Evolutionary conservation across 2,329 filamentous ascomycete genomes (phyloP).

Genomic region (Fusarium xyrophilum): DNA sequence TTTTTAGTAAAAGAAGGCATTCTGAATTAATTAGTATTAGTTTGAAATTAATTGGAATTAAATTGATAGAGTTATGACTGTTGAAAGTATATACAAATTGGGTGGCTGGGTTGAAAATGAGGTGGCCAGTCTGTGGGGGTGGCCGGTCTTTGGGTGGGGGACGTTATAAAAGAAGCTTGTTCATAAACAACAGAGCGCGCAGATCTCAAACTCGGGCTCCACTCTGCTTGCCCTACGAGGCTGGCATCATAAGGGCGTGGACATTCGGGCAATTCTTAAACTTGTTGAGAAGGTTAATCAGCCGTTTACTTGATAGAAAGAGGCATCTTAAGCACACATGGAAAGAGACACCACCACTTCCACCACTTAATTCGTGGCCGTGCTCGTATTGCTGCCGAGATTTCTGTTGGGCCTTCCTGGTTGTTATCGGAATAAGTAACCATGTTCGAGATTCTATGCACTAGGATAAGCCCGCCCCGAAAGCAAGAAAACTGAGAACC

Average conservation of each 20-base stretch:
- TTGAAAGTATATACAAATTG: no score
- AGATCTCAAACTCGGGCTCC: not conserved
- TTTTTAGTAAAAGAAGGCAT: no score
- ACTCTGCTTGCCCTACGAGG: not conserved
- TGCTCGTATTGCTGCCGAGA: not conserved
- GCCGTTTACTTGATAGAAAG: fast-evolving
- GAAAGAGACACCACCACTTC: fast-evolving
- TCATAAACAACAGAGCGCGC: not conserved
- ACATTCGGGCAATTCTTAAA: not conserved
- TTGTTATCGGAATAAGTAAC: not conserved
- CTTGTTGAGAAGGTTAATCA: fast-evolving
- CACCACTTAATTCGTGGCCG: fast-evolving
- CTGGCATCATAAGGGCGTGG: not conserved
- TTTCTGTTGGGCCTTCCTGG: not conserved
- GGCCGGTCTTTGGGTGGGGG: no score
- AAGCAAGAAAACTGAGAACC: fast-evolving
- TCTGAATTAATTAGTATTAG: no score
- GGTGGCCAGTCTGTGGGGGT: no score
- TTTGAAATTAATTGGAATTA: no score
- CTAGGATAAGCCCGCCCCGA: fast-evolving
- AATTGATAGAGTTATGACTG: no score
- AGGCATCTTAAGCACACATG: fast-evolving
- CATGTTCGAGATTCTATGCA: fast-evolving
- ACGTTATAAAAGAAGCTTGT: not conserved
- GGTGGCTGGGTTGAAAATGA: no score